Percentiles rank a stretch among this genome's conserved stretches.
Evolutionary conservation across 495 filamentous ascomycete genomes (phyloP).

Genomic region (Wilcoxina mikolae): DNA sequence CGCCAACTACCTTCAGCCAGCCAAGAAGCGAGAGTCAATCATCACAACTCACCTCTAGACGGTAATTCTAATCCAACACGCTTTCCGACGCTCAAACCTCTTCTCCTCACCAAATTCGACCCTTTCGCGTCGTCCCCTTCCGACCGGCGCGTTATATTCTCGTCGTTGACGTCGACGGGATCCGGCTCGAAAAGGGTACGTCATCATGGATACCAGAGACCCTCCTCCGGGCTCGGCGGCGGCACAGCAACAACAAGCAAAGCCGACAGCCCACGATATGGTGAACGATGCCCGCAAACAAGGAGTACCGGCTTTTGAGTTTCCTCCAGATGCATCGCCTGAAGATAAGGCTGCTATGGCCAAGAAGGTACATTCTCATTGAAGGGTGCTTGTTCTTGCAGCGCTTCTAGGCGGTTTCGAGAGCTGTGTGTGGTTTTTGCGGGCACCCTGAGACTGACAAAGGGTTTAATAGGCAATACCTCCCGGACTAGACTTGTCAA

Average conservation of each 20-base stretch:
- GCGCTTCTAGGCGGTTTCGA: neutral
- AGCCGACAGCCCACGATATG: constrained; percentile 53
- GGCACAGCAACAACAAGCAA: constrained; percentile 30
- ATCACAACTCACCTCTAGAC: too few relatives aligned
- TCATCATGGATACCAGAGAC: constrained; percentile 17
- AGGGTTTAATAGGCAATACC: constrained; percentile 17
- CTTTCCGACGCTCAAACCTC: neutral
- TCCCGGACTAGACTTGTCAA: constrained; percentile 14
- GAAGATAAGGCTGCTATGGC: constrained; percentile 73
- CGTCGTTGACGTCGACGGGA: neutral
- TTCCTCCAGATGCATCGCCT: constrained; percentile 70
- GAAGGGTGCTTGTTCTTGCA: neutral
- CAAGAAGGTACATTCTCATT: constrained; percentile 47
- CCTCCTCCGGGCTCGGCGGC: constrained; percentile 10
- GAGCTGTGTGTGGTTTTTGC: neutral
- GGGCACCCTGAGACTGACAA: neutral
- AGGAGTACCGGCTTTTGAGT: constrained; percentile 65
- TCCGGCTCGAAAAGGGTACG: neutral
- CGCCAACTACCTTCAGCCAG: too few relatives aligned
- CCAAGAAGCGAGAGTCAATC: too few relatives aligned
- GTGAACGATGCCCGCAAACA: constrained; percentile 60
- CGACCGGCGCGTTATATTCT: neutral
- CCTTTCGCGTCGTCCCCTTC: neutral
- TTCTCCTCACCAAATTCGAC: neutral
- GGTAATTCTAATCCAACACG: neutral